Evolutionary conservation across 192 early-diverging fungal species (phyloP).

Genomic region (Rhizoclosmatium globosum): DNA sequence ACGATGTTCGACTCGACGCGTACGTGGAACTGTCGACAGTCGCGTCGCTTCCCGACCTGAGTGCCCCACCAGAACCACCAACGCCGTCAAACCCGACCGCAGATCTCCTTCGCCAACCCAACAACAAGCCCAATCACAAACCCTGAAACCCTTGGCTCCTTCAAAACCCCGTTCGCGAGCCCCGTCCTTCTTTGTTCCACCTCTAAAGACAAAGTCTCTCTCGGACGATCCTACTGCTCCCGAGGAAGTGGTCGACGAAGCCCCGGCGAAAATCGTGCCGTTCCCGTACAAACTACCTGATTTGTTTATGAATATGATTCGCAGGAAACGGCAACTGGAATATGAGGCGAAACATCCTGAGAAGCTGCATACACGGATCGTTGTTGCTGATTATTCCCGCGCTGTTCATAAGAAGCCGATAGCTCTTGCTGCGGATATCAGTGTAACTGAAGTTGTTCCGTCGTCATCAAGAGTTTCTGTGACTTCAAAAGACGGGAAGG

Average conservation of each 20-base stretch:
- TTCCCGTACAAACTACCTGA: conserved; percentile 28
- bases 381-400: conserved; percentile 19
- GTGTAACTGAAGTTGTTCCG: not conserved
- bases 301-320: conserved; percentile 6
- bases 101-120: not conserved
- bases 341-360: conserved; percentile 24
- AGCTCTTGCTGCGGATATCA: not conserved
- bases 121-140: not conserved
- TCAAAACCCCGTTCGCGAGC: not conserved
- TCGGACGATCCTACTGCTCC: too few relatives aligned
- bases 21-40: conserved; percentile 22
- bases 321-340: conserved; percentile 18
- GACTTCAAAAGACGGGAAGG: conserved; percentile 2
- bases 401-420: conserved; percentile 1
- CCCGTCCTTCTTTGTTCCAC: not conserved
- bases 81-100: not conserved
- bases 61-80: not conserved
- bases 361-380: conserved; percentile 7
- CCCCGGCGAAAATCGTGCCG: not conserved
- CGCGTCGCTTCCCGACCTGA: conserved; percentile 7
- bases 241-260: not conserved
- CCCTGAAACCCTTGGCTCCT: not conserved
- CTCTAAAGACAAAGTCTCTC: not conserved
- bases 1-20: conserved; percentile 15
- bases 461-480: not conserved